Evolutionary conservation across 2,329 filamentous ascomycete species (phyloP).

Genomic region (Talaromyces sp.): DNA sequence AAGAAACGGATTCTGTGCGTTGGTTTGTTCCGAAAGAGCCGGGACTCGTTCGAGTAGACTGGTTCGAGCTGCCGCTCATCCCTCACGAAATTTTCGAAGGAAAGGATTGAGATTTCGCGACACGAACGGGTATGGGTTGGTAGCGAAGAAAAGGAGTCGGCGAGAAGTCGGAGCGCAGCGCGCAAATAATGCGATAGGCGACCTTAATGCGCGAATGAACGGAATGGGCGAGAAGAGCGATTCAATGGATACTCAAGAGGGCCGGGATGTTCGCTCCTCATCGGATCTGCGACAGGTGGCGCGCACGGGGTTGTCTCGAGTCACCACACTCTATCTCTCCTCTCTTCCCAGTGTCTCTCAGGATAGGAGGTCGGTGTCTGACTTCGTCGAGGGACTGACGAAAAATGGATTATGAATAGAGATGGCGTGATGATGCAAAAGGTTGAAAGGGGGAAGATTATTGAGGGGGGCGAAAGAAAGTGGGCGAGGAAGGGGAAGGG

Average conservation of each 20-base stretch:
- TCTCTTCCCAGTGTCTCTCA: neutral
- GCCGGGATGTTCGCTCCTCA: constrained; percentile 21
- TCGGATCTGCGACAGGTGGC: constrained; percentile 25
- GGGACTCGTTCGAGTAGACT: constrained; percentile 46
- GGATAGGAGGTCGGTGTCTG: neutral
- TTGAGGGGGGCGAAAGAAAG: constrained; percentile 23
- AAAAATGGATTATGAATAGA: constrained; percentile 10
- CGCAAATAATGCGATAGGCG: constrained; percentile 18
- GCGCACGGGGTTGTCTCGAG: constrained; percentile 8
- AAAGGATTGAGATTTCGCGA: constrained; percentile 16
- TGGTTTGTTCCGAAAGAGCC: constrained; percentile 44
- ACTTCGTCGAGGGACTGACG: constrained; percentile 5
- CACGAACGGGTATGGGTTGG: constrained; percentile 4
- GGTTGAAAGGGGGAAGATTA: constrained; percentile 23
- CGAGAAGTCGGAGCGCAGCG: constrained; percentile 2
- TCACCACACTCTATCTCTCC: neutral
- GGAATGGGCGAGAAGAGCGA: constrained; percentile 16
- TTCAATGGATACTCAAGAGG: constrained; percentile 20
- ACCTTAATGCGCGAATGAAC: constrained; percentile 6
- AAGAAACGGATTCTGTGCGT: constrained; percentile 43
- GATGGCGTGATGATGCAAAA: constrained; percentile 17
- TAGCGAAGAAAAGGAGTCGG: constrained; percentile 10
- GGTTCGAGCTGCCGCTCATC: constrained; percentile 46
- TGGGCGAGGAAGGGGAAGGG: constrained; percentile 21
- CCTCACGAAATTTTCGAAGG: constrained; percentile 29